Conservation (phyloP, 495 filamentous ascomycete species). For the Podospora pseudopauciseta region DNA sequence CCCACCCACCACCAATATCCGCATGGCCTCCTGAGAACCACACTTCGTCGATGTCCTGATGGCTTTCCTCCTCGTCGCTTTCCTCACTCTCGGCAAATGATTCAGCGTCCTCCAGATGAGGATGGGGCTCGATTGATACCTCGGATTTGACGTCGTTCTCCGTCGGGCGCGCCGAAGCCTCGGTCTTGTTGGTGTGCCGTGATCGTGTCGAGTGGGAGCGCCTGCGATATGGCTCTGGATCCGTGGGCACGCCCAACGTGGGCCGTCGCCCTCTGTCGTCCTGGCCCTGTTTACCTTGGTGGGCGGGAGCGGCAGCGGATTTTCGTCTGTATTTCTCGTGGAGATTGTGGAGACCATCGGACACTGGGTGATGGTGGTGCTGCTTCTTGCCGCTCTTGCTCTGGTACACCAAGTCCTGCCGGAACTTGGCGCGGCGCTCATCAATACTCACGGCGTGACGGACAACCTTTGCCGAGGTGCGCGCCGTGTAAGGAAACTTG, state of each 20-base stretch:
- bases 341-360: slow-evolving; percentile 40
- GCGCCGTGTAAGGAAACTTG: slow-evolving; percentile 79
- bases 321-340: slow-evolving; percentile 39
- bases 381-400: slow-evolving; percentile 34
- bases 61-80: slow-evolving; percentile 54
- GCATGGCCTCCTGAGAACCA: slow-evolving; percentile 84
- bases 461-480: slow-evolving; percentile 65
- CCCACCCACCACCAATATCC: slow-evolving; percentile 85
- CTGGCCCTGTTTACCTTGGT: not conserved
- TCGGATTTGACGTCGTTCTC: slow-evolving; percentile 26
- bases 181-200: slow-evolving; percentile 9
- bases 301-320: not conserved
- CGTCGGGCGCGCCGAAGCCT: slow-evolving; percentile 18
- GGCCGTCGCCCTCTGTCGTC: slow-evolving; percentile 19
- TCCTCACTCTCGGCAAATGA: slow-evolving; percentile 27
- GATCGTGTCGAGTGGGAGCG: slow-evolving; percentile 39
- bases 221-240: slow-evolving; percentile 42
- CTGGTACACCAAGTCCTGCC: slow-evolving; percentile 70
- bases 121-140: slow-evolving; percentile 23
- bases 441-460: slow-evolving; percentile 77
- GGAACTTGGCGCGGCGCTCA: slow-evolving; percentile 67
- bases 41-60: slow-evolving; percentile 75
- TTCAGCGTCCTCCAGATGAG: slow-evolving; percentile 32
- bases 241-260: slow-evolving; percentile 19
- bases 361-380: slow-evolving; percentile 32